These are phyloP conservation scores for Paraphaeosphaeria minitans DNA, from an alignment of 2,329 filamentous ascomycete species.

Conservation along the genomic window DNA sequence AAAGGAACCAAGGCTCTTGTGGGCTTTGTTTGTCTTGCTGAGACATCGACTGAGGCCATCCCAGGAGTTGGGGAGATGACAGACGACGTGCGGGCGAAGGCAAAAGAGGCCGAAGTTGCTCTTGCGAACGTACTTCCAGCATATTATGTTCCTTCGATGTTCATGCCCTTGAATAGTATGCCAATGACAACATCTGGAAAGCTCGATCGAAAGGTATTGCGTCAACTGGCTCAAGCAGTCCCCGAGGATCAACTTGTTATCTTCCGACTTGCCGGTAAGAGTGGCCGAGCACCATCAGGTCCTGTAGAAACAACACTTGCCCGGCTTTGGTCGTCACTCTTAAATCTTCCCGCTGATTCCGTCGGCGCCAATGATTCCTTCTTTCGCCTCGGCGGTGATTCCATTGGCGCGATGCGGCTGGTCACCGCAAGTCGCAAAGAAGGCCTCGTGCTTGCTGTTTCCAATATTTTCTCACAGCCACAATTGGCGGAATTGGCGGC, in stretches of 20 bases:
- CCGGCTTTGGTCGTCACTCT: slow-evolving; percentile 47
- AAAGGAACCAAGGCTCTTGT: slow-evolving; percentile 35
- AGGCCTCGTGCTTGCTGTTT: slow-evolving; percentile 49
- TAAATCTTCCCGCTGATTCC: slow-evolving; percentile 46
- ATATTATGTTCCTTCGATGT: slow-evolving; percentile 53
- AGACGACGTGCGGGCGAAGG: slow-evolving; percentile 22
- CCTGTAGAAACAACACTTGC: slow-evolving; percentile 29
- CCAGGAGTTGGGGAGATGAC: slow-evolving; percentile 29
- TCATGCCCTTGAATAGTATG: slow-evolving; percentile 49
- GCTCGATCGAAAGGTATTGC: slow-evolving; percentile 48
- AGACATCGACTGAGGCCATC: slow-evolving; percentile 31
- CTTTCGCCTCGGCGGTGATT: slow-evolving; percentile 55
- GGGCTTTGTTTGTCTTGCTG: slow-evolving; percentile 34
- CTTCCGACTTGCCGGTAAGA: slow-evolving; percentile 38
- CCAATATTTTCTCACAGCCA: slow-evolving; percentile 53
- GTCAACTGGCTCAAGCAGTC: slow-evolving; percentile 42
- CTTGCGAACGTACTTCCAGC: slow-evolving; percentile 42
- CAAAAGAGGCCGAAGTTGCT: slow-evolving; percentile 32
- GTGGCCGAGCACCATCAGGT: slow-evolving; percentile 34
- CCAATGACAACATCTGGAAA: slow-evolving; percentile 52
- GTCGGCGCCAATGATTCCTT: slow-evolving; percentile 54
- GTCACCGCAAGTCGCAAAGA: slow-evolving; percentile 49
- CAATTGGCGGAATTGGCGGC: slow-evolving; percentile 51
- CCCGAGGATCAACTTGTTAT: slow-evolving; percentile 30
- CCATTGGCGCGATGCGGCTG: slow-evolving; percentile 53